phyloP scores from a whole-genome alignment of 768 basidiomycete species.

The Dioszegia crocea region DNA sequence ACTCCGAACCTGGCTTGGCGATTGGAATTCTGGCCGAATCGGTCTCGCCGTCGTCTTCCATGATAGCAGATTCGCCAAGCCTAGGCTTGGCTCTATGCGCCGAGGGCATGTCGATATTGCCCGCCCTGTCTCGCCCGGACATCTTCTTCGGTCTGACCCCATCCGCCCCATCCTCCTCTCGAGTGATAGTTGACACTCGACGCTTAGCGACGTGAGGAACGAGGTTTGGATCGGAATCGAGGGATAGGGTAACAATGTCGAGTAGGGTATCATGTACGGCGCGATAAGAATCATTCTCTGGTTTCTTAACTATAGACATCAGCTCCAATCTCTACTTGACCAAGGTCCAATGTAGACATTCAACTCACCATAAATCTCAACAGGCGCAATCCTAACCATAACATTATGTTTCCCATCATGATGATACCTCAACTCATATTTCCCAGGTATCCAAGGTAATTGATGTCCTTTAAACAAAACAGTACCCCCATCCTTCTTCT shows the following conservation, averaged over 20 bases:
- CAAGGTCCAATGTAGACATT: constrained; percentile 12
- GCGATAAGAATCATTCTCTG: constrained; percentile 60
- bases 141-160: too few species aligned
- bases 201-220: constrained; percentile 55
- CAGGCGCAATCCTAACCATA: constrained; percentile 73
- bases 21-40: too few species aligned
- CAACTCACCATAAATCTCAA: constrained; percentile 87
- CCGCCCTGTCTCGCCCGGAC: too few species aligned
- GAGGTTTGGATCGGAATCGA: constrained; percentile 78
- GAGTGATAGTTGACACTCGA: background rate
- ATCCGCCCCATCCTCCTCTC: background rate
- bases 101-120: too few species aligned
- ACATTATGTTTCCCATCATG: constrained; percentile 98
- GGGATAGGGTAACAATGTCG: constrained; percentile 75
- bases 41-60: too few species aligned
- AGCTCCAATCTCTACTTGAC: background rate
- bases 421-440: constrained; percentile 77
- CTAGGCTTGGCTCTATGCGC: too few species aligned
- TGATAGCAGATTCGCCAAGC: too few species aligned
- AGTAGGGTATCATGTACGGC: constrained; percentile 65
- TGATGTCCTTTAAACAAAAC: constrained; percentile 72
- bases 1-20: too few species aligned
- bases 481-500: constrained; percentile 53
- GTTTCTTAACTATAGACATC: constrained; percentile 61
- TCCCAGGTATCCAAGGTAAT: constrained; percentile 79